Conservation (phyloP, 1,284 basidiomycete species). For the Uromyces viciae-fabae region DNA sequence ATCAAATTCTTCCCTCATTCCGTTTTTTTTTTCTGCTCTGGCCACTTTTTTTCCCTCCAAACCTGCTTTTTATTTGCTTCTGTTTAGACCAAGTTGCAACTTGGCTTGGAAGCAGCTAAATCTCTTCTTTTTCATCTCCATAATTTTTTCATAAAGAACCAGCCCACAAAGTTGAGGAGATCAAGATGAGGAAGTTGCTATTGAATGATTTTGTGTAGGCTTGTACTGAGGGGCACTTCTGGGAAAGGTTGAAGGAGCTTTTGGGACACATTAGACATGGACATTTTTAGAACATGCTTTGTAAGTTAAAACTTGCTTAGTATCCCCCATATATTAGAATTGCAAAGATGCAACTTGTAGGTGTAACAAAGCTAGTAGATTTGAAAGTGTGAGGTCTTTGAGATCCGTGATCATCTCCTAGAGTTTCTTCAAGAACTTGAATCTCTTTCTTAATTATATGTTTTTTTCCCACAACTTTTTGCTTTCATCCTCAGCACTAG, state of each 20-base stretch:
- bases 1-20: too few species aligned
- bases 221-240: not conserved
- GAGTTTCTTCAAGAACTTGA: conserved; percentile 63
- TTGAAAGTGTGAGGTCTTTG: conserved; percentile 73
- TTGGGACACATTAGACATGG: conserved; percentile 75
- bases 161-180: not conserved
- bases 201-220: not conserved
- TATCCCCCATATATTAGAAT: conserved; percentile 75
- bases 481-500: too few species aligned
- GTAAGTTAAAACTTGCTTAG: conserved; percentile 77
- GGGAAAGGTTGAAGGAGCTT: conserved; percentile 59
- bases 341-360: conserved; percentile 71
- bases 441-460: conserved; percentile 65
- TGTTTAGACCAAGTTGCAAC: too few species aligned
- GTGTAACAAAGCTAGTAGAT: conserved; percentile 74
- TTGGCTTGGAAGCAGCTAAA: too few species aligned
- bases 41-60: too few species aligned
- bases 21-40: too few species aligned
- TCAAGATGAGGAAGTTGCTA: not conserved
- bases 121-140: too few species aligned
- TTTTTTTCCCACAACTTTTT: too few species aligned
- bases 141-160: too few species aligned
- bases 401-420: conserved; percentile 70
- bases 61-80: too few species aligned
- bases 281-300: conserved; percentile 72